These are phyloP conservation scores for Dillenia suffruticosa DNA, from an alignment of 164 flowering plant species.

Conservation along the genomic window DNA sequence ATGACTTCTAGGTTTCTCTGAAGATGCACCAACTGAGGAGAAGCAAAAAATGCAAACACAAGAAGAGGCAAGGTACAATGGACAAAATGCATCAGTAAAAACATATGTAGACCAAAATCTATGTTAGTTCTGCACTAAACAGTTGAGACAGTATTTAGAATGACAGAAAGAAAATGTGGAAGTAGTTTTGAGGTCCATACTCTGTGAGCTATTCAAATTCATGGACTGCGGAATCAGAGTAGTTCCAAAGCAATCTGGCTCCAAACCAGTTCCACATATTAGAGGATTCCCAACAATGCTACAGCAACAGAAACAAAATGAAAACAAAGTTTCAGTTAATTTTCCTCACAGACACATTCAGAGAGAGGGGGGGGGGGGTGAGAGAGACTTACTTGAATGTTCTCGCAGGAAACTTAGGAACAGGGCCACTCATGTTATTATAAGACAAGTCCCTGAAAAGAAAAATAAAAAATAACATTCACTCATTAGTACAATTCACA, in stretches of 20 bases:
- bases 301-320: conserved; percentile 12
- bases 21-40: no score
- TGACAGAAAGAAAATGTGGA: neutral
- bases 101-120: no score
- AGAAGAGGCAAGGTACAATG: no score
- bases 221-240: conserved; percentile 67
- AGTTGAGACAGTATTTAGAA: no score
- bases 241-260: conserved; percentile 68
- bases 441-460: conserved; percentile 80
- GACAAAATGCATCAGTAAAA: no score
- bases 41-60: no score
- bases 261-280: conserved; percentile 79
- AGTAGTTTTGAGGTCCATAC: conserved; percentile 29
- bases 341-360: neutral
- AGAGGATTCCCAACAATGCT: conserved; percentile 92
- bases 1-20: no score
- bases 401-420: conserved; percentile 72
- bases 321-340: neutral
- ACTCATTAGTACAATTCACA: no score
- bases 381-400: conserved; percentile 60
- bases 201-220: conserved; percentile 50
- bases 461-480: neutral
- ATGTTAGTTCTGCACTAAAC: no score
- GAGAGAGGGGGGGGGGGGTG: no score
- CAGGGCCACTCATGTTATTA: conserved; percentile 90